Conservation (phyloP, 768 basidiomycete species). For the Strobilomyces confusus region DNA sequence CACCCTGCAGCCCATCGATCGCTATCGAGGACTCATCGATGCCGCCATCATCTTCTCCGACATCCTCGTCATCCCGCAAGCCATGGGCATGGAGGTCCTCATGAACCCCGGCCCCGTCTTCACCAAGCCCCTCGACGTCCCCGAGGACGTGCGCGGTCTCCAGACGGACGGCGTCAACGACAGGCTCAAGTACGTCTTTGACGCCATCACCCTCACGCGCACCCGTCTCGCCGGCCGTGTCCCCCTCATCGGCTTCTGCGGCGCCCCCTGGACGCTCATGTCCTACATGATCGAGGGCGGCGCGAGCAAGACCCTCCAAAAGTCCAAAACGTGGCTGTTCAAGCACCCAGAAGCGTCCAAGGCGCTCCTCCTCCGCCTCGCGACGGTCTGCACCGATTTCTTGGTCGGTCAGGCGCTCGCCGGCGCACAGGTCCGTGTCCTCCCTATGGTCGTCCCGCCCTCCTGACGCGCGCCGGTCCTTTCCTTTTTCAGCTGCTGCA, state of each 20-base stretch:
- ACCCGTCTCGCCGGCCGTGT: conserved; percentile 80
- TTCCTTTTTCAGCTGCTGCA: conserved; percentile 67
- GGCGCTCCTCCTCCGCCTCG: conserved; percentile 70
- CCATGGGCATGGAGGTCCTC: conserved; percentile 91
- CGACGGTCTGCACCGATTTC: conserved; percentile 86
- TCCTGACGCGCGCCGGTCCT: too few relatives aligned
- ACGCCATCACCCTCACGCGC: conserved; percentile 85
- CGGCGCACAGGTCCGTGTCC: conserved; percentile 90
- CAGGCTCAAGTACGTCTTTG: conserved; percentile 88
- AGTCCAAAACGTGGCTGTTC: conserved; percentile 93
- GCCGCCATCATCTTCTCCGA: conserved; percentile 98
- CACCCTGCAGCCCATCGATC: conserved; percentile 90
- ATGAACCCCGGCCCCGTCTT: conserved; percentile 94
- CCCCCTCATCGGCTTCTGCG: conserved; percentile 95
- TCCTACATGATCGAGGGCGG: conserved; percentile 99
- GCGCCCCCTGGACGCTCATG: conserved; percentile 98
- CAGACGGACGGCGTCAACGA: conserved; percentile 71
- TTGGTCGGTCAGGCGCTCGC: conserved; percentile 91
- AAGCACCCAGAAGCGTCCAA: conserved; percentile 83
- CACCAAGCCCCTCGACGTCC: conserved; percentile 77
- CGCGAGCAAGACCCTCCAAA: conserved; percentile 83
- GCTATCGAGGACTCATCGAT: conserved; percentile 83
- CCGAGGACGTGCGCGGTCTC: conserved; percentile 67
- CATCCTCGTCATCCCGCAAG: conserved; percentile 96
- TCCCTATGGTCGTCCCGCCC: too few relatives aligned